Conservation (phyloP, 345 rosid genomes). For the Zanthoxylum bungeanum region DNA sequence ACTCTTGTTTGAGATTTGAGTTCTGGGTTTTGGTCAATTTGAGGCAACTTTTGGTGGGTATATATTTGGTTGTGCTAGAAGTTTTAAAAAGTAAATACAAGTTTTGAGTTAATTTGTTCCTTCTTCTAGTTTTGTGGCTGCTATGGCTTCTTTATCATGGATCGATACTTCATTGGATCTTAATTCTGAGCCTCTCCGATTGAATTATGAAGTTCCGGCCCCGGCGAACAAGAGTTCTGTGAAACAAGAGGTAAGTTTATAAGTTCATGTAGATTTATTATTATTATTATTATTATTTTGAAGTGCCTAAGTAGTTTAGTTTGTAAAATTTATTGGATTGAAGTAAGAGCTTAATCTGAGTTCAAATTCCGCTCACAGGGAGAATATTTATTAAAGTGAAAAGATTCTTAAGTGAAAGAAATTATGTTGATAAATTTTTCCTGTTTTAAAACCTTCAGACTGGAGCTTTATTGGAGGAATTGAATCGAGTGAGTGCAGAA, state of each 20-base stretch:
- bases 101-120: background rate
- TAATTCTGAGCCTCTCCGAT: constrained; percentile 33
- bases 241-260: constrained; percentile 41
- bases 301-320: background rate
- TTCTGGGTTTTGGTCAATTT: constrained; percentile 12
- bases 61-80: background rate
- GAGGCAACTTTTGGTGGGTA: constrained; percentile 8
- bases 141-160: constrained; percentile 51
- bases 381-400: no score
- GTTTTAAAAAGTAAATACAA: background rate
- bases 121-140: background rate
- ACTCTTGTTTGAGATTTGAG: background rate
- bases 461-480: constrained; percentile 67
- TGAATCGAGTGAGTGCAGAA: constrained; percentile 73
- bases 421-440: background rate
- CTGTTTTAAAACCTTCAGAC: constrained; percentile 21
- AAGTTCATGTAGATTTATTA: no score
- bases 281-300: background rate
- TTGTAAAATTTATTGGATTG: no score
- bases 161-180: constrained; percentile 63
- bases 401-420: no score
- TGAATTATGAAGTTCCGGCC: constrained; percentile 26
- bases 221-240: constrained; percentile 26
- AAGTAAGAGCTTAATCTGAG: no score
- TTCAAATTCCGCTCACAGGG: no score